Base-by-base conservation (phyloP, 306 rosid species). In the Inga oerstediana region DNA sequence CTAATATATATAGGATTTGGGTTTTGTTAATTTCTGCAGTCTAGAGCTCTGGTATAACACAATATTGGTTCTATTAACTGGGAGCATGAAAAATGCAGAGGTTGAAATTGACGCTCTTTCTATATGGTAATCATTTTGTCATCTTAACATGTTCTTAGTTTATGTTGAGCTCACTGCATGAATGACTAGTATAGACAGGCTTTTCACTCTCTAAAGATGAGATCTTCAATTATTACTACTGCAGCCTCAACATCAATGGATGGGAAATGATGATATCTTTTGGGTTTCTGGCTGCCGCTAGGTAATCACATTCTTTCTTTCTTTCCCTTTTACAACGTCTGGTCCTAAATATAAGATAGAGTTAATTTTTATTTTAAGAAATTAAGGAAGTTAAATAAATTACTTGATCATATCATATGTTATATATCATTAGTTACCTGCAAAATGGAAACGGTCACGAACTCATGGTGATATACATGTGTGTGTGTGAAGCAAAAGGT, bases 241-340 rank as follows among this genome's bases (percentile, higher is more conserved):
- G 43, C 81, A 91, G 94, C 56, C 90, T 91, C 71, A 91, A 89
- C 65, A 89, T 91, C 79, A 82, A 49, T 72, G 91, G 91, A 52
- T 91, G 94, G 92, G 90, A 87, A 85, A 85, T 89, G 84, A 91
- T 91, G 94, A 75, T 91, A 74, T 75, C 84, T 52, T 80, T 91
- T 37, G 92, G 94, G 49, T 89, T 89, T 80, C 32, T 91, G 32
- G 85, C 84, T 74, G 91, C 89, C 65, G 86, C 89, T 34, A 83
- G 94, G 94, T 87, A 81, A 54, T 77, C 46, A 6, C 27, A 65
- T 32, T 15, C 71, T 34, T 65, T 15, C 71, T 10, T 59, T n/a
- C 6, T 12, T 27, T 24, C 8, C 17, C 30, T 12, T 64, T 2
- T 64, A 45, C 2, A 0, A 39, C 0, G 5, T 37, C 4, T 5